Evolutionary conservation across 208 protist species (phyloP), one percentile per base, ranked within the genome.

Genomic region (Leishmania mexicana): DNA sequence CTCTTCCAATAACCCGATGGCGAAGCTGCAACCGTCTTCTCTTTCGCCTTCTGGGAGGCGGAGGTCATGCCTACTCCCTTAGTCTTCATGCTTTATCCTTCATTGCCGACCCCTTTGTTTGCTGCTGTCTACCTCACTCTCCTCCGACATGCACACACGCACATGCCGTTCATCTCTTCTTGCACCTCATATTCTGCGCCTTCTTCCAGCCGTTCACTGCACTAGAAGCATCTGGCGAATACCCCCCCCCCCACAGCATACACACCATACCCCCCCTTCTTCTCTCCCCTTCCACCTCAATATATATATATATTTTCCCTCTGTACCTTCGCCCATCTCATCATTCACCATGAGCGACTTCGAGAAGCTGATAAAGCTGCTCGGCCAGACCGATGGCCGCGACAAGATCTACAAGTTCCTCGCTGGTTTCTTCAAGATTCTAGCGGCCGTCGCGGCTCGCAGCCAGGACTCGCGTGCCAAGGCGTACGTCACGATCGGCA

Each of bases 401-500:
- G 96, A 98, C 82, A 98, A 98, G 91, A 95, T 98, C 83, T 97
- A 97, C 89, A 98, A 98, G 88, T 90, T 91, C 76, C 76, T 94
- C 67, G 91, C 83, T 40, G 93, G 92, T 77, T 62, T 97, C 68
- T 88, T 92, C 80, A 97, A 97, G 88, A 89, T 96, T 62, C 86
- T 97, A 57, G 89, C 88, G 17, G 83, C 80, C 35, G 62, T 94
- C 40, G 85, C 85, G 28, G 78, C 78, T 53, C 76, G 92, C 75
- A 87, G 76, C 75, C 81, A 92, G 81, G 80, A 86, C 76, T 60
- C 85, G 28, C 82, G 79, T 53, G 81, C 85, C 21, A 90, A 86
- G 78, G 84, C 88, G 11, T 96, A 92, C 85, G 81, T 64, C n/a
- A 68, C 81, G n/a, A 60, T 98, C 64, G 86, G 85, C 80, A 94